Base-by-base conservation (phyloP, 2,329 filamentous ascomycete genomes). In the Penicillium sp. region DNA sequence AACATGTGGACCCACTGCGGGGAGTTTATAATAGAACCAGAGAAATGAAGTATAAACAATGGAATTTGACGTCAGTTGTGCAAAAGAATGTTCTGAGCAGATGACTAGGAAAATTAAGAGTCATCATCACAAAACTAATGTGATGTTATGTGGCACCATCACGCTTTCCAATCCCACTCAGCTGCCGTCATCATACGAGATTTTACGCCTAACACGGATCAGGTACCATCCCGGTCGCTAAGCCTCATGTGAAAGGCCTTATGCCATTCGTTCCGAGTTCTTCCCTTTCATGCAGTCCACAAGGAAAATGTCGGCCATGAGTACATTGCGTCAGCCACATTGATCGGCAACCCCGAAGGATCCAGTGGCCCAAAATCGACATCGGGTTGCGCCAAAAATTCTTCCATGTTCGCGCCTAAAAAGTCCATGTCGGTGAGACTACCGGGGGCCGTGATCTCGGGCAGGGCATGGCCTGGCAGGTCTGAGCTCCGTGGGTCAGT, bases 1-100 rank as follows among this genome's bases (percentile, higher is more conserved):
- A 19, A 60, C 39, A 52, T 53, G 26, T 56, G 64, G 58, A 62
- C 64, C 65, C 64, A 62, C 59, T 59, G 59, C 61, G 62, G 61
- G 39, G 43, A 26, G 16, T 26, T 41, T 13, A 10, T 13, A 10
- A n/a, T 19, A 50, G 29, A 53, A 48, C 14, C 19, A 11, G 19
- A 41, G 37, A 22, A 41, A 19, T 13, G 8, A 41, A 22, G 39
- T 21, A 41, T 41, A 41, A 41, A 41, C 19, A 41, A 41, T 22
- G 5, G 14, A 22, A 10, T 7, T 41, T 41, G 39, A 22, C 19
- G 39, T 21, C 35, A 41, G 19, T 41, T 21, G 13, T 21, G 16
- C 2, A 19, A 19, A n/a, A 39, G 35, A n/a, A 39, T n/a, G n/a
- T 19, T 19, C 35, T 3, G 35, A 19, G n/a, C 35, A 39, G 35